Evolutionary conservation across 2,329 filamentous ascomycete genomes (phyloP).

Genomic region (Didymella glomerata): DNA sequence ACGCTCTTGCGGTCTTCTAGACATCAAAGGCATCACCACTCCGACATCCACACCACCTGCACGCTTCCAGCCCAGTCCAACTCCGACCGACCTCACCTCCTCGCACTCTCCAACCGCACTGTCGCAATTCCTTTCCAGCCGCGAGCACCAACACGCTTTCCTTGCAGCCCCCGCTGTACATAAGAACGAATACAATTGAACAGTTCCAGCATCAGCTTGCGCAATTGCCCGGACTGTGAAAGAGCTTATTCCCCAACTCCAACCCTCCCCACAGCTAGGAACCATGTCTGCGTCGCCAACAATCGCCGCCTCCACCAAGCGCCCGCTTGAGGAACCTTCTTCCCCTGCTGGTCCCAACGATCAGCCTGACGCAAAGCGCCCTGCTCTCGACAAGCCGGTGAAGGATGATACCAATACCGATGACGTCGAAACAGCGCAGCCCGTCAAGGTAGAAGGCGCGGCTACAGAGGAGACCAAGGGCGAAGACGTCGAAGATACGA

Average conservation of each 20-base stretch:
- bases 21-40: constrained; percentile 38
- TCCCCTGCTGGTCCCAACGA: constrained; percentile 91
- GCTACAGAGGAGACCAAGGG: constrained; percentile 45
- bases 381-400: constrained; percentile 89
- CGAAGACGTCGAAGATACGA: constrained; percentile 36
- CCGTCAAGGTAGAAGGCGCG: constrained; percentile 47
- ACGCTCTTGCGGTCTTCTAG: constrained; percentile 42
- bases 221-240: constrained; percentile 42
- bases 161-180: constrained; percentile 80
- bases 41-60: constrained; percentile 46
- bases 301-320: constrained; percentile 75
- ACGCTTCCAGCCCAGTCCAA: constrained; percentile 45
- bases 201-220: constrained; percentile 41
- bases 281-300: constrained; percentile 58
- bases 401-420: constrained; percentile 67
- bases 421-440: constrained; percentile 55
- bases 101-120: constrained; percentile 39
- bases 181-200: constrained; percentile 60
- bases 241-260: constrained; percentile 32
- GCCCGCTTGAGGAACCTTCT: constrained; percentile 94
- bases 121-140: constrained; percentile 42
- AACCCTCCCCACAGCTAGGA: constrained; percentile 38
- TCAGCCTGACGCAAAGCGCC: constrained; percentile 96
- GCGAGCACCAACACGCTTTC: constrained; percentile 88
- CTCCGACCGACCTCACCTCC: constrained; percentile 48